These are phyloP conservation scores for Pseudonectria foliicola DNA, from an alignment of 2,329 filamentous ascomycete genomes.

Conservation along the genomic window DNA sequence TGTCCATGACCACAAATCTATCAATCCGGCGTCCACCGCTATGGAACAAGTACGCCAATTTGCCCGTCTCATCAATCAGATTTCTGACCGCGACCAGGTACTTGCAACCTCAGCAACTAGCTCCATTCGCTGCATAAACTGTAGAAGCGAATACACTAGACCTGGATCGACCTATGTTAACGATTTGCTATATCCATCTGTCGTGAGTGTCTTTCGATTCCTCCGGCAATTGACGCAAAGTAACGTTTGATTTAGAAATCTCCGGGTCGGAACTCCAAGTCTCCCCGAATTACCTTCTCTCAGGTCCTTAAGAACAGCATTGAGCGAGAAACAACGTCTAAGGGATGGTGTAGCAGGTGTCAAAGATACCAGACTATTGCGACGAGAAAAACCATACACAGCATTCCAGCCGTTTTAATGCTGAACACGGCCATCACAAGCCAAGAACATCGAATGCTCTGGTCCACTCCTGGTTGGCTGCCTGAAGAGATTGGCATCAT, in stretches of 20 bases:
- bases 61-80: background rate
- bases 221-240: background rate
- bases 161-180: slow-evolving; percentile 75
- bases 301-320: slow-evolving; percentile 89
- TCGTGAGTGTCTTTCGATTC: slow-evolving; percentile 18
- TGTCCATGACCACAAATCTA: slow-evolving; percentile 64
- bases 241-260: slow-evolving; percentile 34
- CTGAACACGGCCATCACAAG: slow-evolving; percentile 73
- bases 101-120: slow-evolving; percentile 65
- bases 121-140: slow-evolving; percentile 77
- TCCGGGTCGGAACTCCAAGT: slow-evolving; percentile 40
- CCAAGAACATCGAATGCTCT: slow-evolving; percentile 69
- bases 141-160: slow-evolving; percentile 76
- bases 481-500: slow-evolving; percentile 92
- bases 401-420: slow-evolving; percentile 77
- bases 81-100: slow-evolving; percentile 24
- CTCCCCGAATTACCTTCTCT: slow-evolving; percentile 64
- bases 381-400: slow-evolving; percentile 76
- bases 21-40: slow-evolving; percentile 52
- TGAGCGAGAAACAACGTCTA: slow-evolving; percentile 78
- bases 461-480: slow-evolving; percentile 85
- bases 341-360: slow-evolving; percentile 91
- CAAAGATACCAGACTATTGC: slow-evolving; percentile 83
- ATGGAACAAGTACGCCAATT: slow-evolving; percentile 57
- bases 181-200: slow-evolving; percentile 71